Base-by-base conservation (phyloP, 2,329 filamentous ascomycete genomes). In the Rosellinia necatrix region DNA sequence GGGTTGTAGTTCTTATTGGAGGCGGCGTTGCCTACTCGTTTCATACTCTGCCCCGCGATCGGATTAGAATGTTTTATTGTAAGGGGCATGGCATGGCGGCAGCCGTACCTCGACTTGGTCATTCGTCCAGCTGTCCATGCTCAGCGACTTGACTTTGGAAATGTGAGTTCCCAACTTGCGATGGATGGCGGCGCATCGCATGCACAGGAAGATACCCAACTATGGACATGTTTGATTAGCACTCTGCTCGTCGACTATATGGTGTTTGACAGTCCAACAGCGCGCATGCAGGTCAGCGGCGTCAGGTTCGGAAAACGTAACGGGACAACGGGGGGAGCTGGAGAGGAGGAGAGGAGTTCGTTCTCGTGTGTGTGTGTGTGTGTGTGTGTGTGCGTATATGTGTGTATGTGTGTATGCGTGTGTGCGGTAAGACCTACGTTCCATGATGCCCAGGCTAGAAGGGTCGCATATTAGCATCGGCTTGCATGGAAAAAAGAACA, bases 131-230 rank as follows among this genome's bases (percentile, higher is more conserved):
- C 89, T 94, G 75, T 99, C 94, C 92, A 99, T 97, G 74, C 90
- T 97, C 76, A 99, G 76, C 32, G 92, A 97, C 76, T 99, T 99
- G 78, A 99, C 92, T 74, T 99, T 99, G 64, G 92, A 97, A 61
- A 99, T 91, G 74, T 99, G 94, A 35, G 94, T 97, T 59, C 94
- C 94, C 69, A 99, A 81, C 76, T 97, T 97, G 70, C 94, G 90
- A 78, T 99, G 94, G 69, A 97, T 84, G 51, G 92, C 85, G 50
- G 92, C 94, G 80, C 94, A 99, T 72, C 94, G 91, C 90, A 99
- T 96, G 77, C 94, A 99, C 47, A 99, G 81, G 72, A 99, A 99
- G 63, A 97, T 86, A 58, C 94, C 94, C 75, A 99, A 79, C 90
- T 97, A 70, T 40, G 62, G 35, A 25, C 54, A 61, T 47, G 19